Percentiles rank a stretch among this genome's conserved stretches.
Conservation (phyloP, 2,329 filamentous ascomycete species). For the Phialophora verrucosa region DNA sequence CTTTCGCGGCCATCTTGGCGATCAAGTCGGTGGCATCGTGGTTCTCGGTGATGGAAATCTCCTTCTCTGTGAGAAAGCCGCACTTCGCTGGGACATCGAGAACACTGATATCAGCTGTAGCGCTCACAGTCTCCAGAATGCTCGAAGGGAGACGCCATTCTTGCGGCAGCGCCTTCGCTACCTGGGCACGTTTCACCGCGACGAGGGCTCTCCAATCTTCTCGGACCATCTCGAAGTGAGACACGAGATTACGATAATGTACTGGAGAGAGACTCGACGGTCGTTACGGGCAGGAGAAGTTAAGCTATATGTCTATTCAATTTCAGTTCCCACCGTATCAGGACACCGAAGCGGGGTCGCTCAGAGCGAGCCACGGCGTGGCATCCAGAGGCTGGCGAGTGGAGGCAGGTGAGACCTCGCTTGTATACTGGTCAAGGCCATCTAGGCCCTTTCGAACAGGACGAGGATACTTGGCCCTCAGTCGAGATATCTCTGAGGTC, state of each 20-base stretch:
- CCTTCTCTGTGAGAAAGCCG: slow-evolving; percentile 51
- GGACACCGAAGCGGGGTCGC: not conserved
- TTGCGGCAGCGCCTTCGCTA: slow-evolving; percentile 33
- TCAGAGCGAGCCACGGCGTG: too few relatives aligned
- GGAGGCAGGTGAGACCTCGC: slow-evolving; percentile 6
- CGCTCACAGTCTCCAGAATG: slow-evolving; percentile 21
- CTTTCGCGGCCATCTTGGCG: slow-evolving; percentile 25
- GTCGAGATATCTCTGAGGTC: not conserved
- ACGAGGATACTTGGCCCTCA: not conserved
- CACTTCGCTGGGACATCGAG: slow-evolving; percentile 46
- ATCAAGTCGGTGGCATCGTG: slow-evolving; percentile 52
- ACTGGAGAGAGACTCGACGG: not conserved
- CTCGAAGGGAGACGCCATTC: slow-evolving; percentile 41
- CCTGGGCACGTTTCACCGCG: slow-evolving; percentile 28
- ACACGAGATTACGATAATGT: not conserved
- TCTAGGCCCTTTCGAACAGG: not conserved
- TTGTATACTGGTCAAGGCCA: not conserved
- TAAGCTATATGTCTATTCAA: not conserved
- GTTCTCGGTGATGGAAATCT: slow-evolving; percentile 56
- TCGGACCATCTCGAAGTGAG: slow-evolving; percentile 15
- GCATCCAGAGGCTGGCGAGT: not conserved
- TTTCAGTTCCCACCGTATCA: not conserved
- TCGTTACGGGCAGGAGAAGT: not conserved
- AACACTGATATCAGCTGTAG: slow-evolving; percentile 25
- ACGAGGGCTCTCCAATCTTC: slow-evolving; percentile 29